Evolutionary conservation across 441 rosid species (phyloP).

Genomic region (Viola pubescens): DNA sequence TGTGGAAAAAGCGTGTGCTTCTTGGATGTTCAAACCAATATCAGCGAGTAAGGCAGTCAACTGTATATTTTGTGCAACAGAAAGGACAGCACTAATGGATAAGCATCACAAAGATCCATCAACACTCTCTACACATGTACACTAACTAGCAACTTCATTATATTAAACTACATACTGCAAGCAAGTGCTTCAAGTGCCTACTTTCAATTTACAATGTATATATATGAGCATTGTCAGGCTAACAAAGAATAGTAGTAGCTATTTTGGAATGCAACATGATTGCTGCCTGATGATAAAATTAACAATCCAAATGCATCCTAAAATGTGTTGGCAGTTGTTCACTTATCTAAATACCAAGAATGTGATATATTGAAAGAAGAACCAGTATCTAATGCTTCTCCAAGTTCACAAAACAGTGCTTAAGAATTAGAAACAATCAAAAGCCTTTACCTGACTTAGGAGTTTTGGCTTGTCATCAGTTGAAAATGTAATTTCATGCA

Average conservation of each 20-base stretch:
- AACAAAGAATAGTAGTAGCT: background rate
- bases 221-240: background rate
- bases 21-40: slow-evolving; percentile 82
- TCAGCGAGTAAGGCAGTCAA: slow-evolving; percentile 79
- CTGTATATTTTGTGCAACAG: slow-evolving; percentile 36
- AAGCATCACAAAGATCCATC: slow-evolving; percentile 5
- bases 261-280: background rate
- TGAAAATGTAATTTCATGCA: slow-evolving; percentile 95
- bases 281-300: background rate
- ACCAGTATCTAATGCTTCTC: background rate
- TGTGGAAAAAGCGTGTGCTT: slow-evolving; percentile 93
- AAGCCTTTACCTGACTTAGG: slow-evolving; percentile 64
- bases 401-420: slow-evolving; percentile 5
- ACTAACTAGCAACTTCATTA: background rate
- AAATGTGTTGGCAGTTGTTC: background rate
- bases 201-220: no score
- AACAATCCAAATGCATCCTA: background rate
- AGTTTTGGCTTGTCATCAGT: slow-evolving; percentile 88
- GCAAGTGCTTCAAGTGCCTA: no score
- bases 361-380: slow-evolving; percentile 3
- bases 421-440: background rate
- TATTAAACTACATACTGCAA: no score
- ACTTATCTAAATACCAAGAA: background rate
- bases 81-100: slow-evolving; percentile 18
- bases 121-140: background rate